Conservation (phyloP, 2,329 filamentous ascomycete species). For the Neophaeococcomyces aloes region DNA sequence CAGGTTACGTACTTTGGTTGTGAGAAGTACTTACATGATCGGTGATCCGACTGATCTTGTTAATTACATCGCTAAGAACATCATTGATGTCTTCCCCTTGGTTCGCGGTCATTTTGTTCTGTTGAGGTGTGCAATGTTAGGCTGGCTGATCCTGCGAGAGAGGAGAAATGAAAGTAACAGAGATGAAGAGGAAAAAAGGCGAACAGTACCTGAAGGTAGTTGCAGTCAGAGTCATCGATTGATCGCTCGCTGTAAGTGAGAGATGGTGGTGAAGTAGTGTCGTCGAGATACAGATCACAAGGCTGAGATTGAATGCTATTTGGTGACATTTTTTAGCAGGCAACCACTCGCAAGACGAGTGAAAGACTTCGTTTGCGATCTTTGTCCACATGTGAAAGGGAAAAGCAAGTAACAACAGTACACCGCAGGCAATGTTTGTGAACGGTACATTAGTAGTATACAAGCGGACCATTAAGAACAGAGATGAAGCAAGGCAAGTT, state of each 20-base stretch:
- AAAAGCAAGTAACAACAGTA: not conserved
- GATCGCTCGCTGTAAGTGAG: conserved; percentile 18
- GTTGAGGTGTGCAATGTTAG: conserved; percentile 14
- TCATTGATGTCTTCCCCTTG: conserved; percentile 15
- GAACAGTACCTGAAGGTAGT: not conserved
- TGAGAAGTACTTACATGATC: conserved; percentile 20
- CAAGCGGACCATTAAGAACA: not conserved
- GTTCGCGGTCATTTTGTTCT: conserved; percentile 17
- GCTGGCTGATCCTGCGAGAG: not conserved
- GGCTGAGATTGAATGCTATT: not conserved
- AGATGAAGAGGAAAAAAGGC: not conserved
- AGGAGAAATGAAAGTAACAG: not conserved
- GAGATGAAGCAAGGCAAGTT: not conserved
- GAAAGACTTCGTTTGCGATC: not conserved
- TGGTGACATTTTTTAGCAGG: not conserved
- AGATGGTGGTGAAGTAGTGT: conserved; percentile 15
- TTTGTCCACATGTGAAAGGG: not conserved
- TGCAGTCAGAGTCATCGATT: conserved; percentile 16
- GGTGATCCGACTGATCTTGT: conserved; percentile 19
- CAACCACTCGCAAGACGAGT: not conserved
- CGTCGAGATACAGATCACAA: conserved; percentile 5
- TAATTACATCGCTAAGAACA: conserved; percentile 19
- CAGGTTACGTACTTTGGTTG: conserved; percentile 7
- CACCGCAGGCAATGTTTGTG: not conserved
- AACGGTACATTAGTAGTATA: no score